Percentiles rank a stretch among this genome's conserved stretches.
phyloP scores from a whole-genome alignment of 805 yeast genomes.

The Yamadazyma paraphyllophila region DNA sequence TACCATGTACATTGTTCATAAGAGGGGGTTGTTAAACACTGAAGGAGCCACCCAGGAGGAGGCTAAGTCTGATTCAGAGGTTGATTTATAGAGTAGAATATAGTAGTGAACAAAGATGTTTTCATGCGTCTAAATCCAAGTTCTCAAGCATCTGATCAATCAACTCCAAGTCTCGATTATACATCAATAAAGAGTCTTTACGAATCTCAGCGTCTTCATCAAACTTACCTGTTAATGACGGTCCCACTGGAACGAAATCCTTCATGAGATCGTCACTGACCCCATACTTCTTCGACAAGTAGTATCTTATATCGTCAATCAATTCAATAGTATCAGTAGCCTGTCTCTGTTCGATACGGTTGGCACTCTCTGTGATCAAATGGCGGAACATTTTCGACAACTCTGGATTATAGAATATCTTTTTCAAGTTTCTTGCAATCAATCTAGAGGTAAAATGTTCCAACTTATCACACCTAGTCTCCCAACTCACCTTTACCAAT shows the following conservation, averaged over 20 bases:
- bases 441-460: constrained; percentile 61
- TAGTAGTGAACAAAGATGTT: not conserved
- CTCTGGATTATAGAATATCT: constrained; percentile 29
- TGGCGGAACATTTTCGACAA: constrained; percentile 22
- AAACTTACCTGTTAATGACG: constrained; percentile 11
- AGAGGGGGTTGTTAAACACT: constrained; percentile 12
- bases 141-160: constrained; percentile 27
- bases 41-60: constrained; percentile 14
- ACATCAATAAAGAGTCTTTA: constrained; percentile 10
- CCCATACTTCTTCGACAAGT: constrained; percentile 43
- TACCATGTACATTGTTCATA: constrained; percentile 14
- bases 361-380: constrained; percentile 46
- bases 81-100: not conserved
- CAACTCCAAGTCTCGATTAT: constrained; percentile 27
- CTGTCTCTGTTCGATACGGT: constrained; percentile 56
- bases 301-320: constrained; percentile 73
- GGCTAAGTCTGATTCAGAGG: not conserved
- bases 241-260: constrained; percentile 24
- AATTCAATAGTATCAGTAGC: constrained; percentile 79
- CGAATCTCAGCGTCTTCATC: constrained; percentile 12
- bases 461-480: constrained; percentile 57
- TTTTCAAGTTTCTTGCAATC: constrained; percentile 50
- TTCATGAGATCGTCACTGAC: constrained; percentile 23
- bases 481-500: constrained; percentile 65
- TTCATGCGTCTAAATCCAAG: constrained; percentile 29